A percentile compares a stretch with the other conserved stretches of the same genome.
Evolutionary conservation across 1,284 basidiomycete species (phyloP).

Genomic region (Erythrobasidium hasegawianum): DNA sequence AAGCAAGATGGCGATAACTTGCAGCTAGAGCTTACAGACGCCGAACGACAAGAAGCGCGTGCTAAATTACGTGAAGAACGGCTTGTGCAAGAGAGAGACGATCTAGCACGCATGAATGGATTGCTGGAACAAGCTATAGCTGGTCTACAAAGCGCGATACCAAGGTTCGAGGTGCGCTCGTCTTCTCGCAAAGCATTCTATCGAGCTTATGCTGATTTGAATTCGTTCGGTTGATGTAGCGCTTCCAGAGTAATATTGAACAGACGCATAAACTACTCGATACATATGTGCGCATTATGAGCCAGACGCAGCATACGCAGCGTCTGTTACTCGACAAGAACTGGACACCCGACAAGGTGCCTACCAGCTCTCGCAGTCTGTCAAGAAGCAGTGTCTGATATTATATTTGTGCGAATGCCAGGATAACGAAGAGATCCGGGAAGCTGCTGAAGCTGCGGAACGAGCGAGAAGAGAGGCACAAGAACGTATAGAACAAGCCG

Average conservation of each 20-base stretch:
- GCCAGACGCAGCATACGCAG: constrained; percentile 45
- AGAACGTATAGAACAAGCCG: constrained; percentile 22
- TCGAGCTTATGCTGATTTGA: too few species aligned
- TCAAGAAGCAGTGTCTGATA: not conserved
- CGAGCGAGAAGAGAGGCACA: constrained; percentile 17
- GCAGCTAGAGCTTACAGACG: not conserved
- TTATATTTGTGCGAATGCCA: not conserved
- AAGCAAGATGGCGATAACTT: not conserved
- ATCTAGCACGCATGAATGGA: constrained; percentile 32
- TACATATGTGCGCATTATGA: constrained; percentile 42
- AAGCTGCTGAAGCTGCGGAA: constrained; percentile 23
- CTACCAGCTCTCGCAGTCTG: not conserved
- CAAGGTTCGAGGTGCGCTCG: constrained; percentile 19
- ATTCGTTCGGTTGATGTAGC: constrained; percentile 15
- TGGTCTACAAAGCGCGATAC: constrained; percentile 13
- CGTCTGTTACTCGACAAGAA: constrained; percentile 41
- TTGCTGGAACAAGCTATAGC: constrained; percentile 29
- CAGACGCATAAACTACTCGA: constrained; percentile 45
- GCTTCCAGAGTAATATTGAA: constrained; percentile 35
- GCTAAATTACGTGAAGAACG: constrained; percentile 23
- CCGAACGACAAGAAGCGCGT: not conserved
- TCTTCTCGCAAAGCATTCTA: too few species aligned
- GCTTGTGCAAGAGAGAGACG: constrained; percentile 26
- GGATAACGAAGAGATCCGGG: constrained; percentile 27
- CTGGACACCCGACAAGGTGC: constrained; percentile 34